Percentiles rank a stretch among this genome's conserved stretches.
These are phyloP conservation scores for Colletotrichum eleusines DNA, from an alignment of 2,329 filamentous ascomycete species.

Conservation along the genomic window DNA sequence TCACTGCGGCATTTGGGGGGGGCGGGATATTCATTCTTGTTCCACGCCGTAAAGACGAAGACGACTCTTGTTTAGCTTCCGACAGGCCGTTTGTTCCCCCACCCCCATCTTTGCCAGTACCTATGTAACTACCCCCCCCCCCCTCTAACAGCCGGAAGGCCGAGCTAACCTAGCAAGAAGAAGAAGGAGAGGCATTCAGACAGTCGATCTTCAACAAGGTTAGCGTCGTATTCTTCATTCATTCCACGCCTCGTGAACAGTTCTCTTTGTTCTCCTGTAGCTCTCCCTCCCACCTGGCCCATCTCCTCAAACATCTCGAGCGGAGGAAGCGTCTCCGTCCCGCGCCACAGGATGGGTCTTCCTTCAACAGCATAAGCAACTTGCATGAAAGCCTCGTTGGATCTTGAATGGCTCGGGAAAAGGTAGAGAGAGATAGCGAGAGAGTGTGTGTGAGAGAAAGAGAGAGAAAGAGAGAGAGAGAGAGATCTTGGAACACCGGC, in stretches of 20 bases:
- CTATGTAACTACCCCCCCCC: neutral
- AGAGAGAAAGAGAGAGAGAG: neutral
- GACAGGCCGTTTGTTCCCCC: neutral
- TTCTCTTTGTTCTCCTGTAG: constrained; percentile 24
- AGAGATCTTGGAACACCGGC: neutral
- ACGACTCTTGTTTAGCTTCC: neutral
- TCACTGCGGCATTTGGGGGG: neutral
- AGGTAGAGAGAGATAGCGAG: neutral
- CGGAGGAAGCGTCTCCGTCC: constrained; percentile 10
- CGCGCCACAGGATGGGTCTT: constrained; percentile 23
- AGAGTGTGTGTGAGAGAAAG: too few species aligned
- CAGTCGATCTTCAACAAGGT: neutral
- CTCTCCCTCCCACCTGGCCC: neutral
- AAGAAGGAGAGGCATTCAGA: neutral
- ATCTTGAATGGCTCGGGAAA: constrained; percentile 19
- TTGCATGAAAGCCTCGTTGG: constrained; percentile 5
- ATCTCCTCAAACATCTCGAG: constrained; percentile 29
- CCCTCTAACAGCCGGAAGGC: neutral
- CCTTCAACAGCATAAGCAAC: constrained; percentile 28
- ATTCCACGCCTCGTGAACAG: neutral
- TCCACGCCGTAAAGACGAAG: neutral
- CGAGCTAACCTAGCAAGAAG: constrained; percentile 6
- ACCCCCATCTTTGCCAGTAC: neutral
- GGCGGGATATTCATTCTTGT: neutral
- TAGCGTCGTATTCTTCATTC: neutral